phyloP scores from a whole-genome alignment of 2,329 filamentous ascomycete genomes.

The Daldinia eschscholtzii region DNA sequence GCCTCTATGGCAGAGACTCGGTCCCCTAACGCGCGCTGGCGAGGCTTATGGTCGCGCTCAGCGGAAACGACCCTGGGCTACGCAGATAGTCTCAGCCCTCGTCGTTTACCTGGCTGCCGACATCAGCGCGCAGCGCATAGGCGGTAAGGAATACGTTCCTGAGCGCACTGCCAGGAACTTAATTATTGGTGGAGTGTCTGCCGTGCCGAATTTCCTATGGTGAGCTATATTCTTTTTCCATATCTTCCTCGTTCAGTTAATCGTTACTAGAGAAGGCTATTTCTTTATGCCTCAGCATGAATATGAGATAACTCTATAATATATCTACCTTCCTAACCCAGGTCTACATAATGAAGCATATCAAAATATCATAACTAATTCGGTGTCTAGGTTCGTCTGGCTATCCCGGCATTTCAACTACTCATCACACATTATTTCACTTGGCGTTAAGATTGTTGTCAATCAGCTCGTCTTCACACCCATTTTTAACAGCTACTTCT shows the following conservation, averaged over 20 bases:
- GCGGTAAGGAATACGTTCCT: slow-evolving; percentile 73
- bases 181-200: slow-evolving; percentile 77
- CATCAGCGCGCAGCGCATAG: slow-evolving; percentile 79
- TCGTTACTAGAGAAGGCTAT: background rate
- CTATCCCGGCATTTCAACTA: slow-evolving; percentile 88
- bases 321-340: background rate
- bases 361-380: background rate
- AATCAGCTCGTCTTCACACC: slow-evolving; percentile 88
- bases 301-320: background rate
- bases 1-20: slow-evolving; percentile 67
- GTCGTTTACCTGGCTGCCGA: slow-evolving; percentile 85
- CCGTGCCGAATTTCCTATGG: slow-evolving; percentile 87
- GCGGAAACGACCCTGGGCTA: slow-evolving; percentile 78
- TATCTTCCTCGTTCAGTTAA: background rate
- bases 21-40: slow-evolving; percentile 66
- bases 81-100: slow-evolving; percentile 80
- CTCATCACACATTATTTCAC: slow-evolving; percentile 75
- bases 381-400: slow-evolving; percentile 75
- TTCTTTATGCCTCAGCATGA: background rate
- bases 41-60: slow-evolving; percentile 78
- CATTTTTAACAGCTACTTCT: slow-evolving; percentile 85
- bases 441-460: slow-evolving; percentile 81
- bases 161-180: slow-evolving; percentile 77
- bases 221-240: slow-evolving; percentile 57
- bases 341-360: background rate